A percentile compares a stretch with the other conserved stretches of the same genome.
Evolutionary conservation across 352 stramenopile genomes (phyloP).

Genomic region (Globisporangium uncinulatum): DNA sequence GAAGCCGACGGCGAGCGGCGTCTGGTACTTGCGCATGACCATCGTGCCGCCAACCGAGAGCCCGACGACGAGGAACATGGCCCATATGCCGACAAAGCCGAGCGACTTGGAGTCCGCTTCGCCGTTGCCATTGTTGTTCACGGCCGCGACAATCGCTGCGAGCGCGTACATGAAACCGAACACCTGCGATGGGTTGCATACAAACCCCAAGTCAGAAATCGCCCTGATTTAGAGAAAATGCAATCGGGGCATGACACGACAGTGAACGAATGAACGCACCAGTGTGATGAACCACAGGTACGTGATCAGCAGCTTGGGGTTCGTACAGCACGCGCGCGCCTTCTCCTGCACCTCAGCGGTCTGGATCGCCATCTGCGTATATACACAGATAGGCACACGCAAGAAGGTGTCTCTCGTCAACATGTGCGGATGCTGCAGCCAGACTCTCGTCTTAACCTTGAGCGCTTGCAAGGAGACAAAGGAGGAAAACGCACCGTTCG

Average conservation of each 20-base stretch:
- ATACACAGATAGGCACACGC: neutral
- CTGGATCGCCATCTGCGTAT: constrained; percentile 46
- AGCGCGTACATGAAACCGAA: constrained; percentile 86
- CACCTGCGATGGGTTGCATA: constrained; percentile 19
- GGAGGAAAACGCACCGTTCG: no score
- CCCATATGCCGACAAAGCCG: constrained; percentile 76
- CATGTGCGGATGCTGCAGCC: neutral
- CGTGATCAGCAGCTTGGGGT: constrained; percentile 80
- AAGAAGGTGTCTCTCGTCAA: neutral
- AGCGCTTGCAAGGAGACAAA: no score
- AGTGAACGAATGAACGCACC: constrained; percentile 29
- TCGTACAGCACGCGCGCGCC: constrained; percentile 66
- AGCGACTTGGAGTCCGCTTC: constrained; percentile 74
- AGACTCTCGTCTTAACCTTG: no score
- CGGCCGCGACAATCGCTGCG: constrained; percentile 76
- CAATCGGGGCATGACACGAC: no score
- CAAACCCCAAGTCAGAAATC: neutral
- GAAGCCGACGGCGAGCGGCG: constrained; percentile 80
- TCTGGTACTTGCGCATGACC: constrained; percentile 89
- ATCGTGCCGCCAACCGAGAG: constrained; percentile 83
- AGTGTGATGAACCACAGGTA: constrained; percentile 83
- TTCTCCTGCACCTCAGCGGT: constrained; percentile 49
- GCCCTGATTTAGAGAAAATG: neutral
- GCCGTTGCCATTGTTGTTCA: constrained; percentile 64
- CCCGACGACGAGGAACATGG: constrained; percentile 74